Conservation (phyloP, 2,329 filamentous ascomycete genomes). For the Ophiosphaerella herpotricha region DNA sequence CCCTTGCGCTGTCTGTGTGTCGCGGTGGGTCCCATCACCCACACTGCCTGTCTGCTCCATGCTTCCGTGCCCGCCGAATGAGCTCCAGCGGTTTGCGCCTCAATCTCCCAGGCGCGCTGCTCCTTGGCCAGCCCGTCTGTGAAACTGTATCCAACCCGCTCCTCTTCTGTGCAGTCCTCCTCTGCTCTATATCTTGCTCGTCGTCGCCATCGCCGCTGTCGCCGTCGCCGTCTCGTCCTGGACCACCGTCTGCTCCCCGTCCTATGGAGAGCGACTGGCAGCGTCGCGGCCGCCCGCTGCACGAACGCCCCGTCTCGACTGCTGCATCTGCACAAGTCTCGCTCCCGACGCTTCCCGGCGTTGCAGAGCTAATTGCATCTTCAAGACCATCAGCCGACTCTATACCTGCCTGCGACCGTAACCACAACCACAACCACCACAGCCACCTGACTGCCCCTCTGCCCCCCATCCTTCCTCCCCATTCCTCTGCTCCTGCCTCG, state of each 20-base stretch:
- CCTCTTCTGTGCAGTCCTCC: constrained; percentile 2
- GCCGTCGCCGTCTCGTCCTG: not conserved
- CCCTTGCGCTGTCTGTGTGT: not conserved
- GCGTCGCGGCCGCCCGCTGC: constrained; percentile 12
- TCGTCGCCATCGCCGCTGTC: not conserved
- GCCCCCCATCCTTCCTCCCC: constrained; percentile 9
- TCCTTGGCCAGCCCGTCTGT: not conserved
- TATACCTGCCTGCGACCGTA: constrained; percentile 16
- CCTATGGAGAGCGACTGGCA: constrained; percentile 22
- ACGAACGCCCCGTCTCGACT: constrained; percentile 6
- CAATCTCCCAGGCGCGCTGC: not conserved
- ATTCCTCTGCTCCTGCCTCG: constrained; percentile 4
- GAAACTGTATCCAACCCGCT: constrained; percentile 1
- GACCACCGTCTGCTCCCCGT: not conserved
- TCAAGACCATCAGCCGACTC: constrained; percentile 15
- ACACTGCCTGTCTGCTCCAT: no score
- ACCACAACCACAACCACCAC: constrained; percentile 6
- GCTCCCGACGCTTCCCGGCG: constrained; percentile 24
- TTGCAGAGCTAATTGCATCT: constrained; percentile 29
- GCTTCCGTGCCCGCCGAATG: not conserved
- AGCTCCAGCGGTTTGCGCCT: constrained; percentile 4
- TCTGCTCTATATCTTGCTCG: not conserved
- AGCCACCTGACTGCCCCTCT: constrained; percentile 4
- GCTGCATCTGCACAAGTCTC: not conserved
- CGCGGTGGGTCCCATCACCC: not conserved